phyloP scores from a whole-genome alignment of 371 early-diverging fungal genomes.

The Mucor piriformis region DNA sequence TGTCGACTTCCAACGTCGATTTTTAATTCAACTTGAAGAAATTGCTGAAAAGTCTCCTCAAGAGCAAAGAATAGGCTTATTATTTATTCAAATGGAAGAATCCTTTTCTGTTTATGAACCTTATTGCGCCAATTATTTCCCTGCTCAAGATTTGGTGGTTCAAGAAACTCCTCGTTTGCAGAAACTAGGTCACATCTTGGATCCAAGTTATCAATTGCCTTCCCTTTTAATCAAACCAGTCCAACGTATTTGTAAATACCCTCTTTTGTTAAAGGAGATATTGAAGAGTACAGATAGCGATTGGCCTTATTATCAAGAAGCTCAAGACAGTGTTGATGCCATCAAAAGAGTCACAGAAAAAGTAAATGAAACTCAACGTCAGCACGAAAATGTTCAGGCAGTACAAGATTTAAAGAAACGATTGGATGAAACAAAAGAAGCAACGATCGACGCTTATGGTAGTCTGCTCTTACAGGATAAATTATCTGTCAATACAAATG shows the following conservation, averaged over 20 bases:
- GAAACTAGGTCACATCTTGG: slow-evolving; percentile 70
- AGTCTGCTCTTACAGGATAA: slow-evolving; percentile 81
- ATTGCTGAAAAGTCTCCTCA: slow-evolving; percentile 69
- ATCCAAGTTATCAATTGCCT: slow-evolving; percentile 85
- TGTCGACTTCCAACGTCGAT: slow-evolving; percentile 95
- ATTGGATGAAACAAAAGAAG: slow-evolving; percentile 40
- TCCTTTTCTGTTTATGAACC: slow-evolving; percentile 93
- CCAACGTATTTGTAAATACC: slow-evolving; percentile 97
- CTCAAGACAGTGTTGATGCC: slow-evolving; percentile 75
- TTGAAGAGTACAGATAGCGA: slow-evolving; percentile 74
- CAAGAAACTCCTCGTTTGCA: slow-evolving; percentile 57
- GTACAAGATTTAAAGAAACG: slow-evolving; percentile 80
- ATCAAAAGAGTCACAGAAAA: slow-evolving; percentile 88
- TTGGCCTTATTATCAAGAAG: slow-evolving; percentile 75
- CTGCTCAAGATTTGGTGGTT: slow-evolving; percentile 68
- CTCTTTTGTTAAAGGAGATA: slow-evolving; percentile 85
- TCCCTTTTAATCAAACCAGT: slow-evolving; percentile 95
- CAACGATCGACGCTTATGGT: slow-evolving; percentile 69
- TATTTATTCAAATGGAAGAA: slow-evolving; percentile 82
- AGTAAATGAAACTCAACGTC: slow-evolving; percentile 91
- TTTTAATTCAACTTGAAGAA: slow-evolving; percentile 89
- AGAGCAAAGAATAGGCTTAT: slow-evolving; percentile 87
- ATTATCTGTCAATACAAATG: slow-evolving; percentile 64
- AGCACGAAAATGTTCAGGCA: slow-evolving; percentile 81
- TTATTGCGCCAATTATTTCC: slow-evolving; percentile 90